These are phyloP conservation scores for Trypanosoma mega DNA, from an alignment of 208 protist genomes.

Conservation along the genomic window DNA sequence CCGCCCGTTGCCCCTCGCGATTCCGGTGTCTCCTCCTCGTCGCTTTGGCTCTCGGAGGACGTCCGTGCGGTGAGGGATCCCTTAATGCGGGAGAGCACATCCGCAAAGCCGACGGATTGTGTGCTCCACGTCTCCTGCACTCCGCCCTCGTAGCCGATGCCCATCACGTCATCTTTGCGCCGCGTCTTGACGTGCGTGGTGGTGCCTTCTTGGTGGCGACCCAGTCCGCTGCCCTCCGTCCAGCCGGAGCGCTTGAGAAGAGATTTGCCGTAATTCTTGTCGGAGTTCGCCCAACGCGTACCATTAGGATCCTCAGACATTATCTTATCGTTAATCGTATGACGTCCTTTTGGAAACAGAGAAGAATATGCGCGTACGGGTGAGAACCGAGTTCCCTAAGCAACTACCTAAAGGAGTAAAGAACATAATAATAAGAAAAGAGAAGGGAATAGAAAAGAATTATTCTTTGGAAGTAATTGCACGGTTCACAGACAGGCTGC, in stretches of 20 bases:
- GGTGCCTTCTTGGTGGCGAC: conserved; percentile 80
- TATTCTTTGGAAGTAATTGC: too few relatives aligned
- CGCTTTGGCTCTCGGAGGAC: conserved; percentile 23
- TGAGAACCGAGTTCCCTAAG: too few relatives aligned
- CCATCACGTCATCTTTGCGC: conserved; percentile 86
- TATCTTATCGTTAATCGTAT: not conserved
- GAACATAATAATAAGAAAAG: conserved; percentile 6
- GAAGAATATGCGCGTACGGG: too few relatives aligned
- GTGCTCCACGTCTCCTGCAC: conserved; percentile 85
- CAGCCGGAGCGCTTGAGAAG: conserved; percentile 91
- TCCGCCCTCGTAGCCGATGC: conserved; percentile 79
- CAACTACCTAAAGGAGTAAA: too few relatives aligned
- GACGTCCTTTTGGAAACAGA: too few relatives aligned
- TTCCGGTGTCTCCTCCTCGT: conserved; percentile 17
- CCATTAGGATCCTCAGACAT: conserved; percentile 87
- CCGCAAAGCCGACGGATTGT: conserved; percentile 86
- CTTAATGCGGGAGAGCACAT: conserved; percentile 81
- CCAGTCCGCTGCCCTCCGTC: conserved; percentile 87
- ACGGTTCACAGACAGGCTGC: too few relatives aligned
- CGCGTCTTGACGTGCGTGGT: conserved; percentile 86
- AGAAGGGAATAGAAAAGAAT: conserved; percentile 5
- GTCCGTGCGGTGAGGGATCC: conserved; percentile 25
- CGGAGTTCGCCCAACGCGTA: conserved; percentile 75
- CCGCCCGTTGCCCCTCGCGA: conserved; percentile 37
- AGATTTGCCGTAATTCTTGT: conserved; percentile 80